Evolutionary conservation across 306 rosid species (phyloP).

Genomic region (Coriaria nepalensis): DNA sequence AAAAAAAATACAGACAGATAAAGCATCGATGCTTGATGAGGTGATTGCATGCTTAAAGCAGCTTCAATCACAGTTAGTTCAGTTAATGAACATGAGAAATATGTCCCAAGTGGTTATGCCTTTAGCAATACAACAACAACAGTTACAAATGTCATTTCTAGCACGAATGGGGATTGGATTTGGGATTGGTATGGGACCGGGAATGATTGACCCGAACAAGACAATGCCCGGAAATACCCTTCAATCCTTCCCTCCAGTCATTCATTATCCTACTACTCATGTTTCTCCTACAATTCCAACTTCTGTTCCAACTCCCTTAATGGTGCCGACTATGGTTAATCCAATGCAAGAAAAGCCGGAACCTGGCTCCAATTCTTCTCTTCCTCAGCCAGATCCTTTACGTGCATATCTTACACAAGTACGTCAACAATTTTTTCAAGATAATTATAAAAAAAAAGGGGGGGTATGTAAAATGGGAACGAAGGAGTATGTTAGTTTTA

Average conservation of each 20-base stretch:
- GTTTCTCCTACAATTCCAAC: constrained; percentile 8
- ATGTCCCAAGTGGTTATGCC: constrained; percentile 34
- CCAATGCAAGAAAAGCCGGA: constrained; percentile 21
- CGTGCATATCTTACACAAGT: constrained; percentile 22
- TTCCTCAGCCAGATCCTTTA: constrained; percentile 22
- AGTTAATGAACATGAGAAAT: constrained; percentile 27
- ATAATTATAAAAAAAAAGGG: neutral
- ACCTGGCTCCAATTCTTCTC: constrained; percentile 12
- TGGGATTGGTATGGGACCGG: constrained; percentile 14
- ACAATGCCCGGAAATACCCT: constrained; percentile 5
- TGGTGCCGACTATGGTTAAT: constrained; percentile 22
- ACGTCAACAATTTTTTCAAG: constrained; percentile 1
- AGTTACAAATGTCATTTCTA: constrained; percentile 31
- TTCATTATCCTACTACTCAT: constrained; percentile 8
- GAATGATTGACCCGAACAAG: neutral
- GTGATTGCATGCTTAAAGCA: constrained; percentile 36
- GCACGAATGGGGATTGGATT: constrained; percentile 24
- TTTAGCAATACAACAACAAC: constrained; percentile 35
- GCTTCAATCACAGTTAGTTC: constrained; percentile 39
- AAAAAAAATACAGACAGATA: constrained; percentile 29
- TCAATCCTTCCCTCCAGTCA: constrained; percentile 20
- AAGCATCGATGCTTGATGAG: constrained; percentile 41
- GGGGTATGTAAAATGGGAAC: neutral
- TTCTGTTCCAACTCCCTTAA: constrained; percentile 6
- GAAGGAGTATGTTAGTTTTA: neutral